Base-by-base conservation (phyloP, 345 rosid genomes). In the Pelargonium nanum region DNA sequence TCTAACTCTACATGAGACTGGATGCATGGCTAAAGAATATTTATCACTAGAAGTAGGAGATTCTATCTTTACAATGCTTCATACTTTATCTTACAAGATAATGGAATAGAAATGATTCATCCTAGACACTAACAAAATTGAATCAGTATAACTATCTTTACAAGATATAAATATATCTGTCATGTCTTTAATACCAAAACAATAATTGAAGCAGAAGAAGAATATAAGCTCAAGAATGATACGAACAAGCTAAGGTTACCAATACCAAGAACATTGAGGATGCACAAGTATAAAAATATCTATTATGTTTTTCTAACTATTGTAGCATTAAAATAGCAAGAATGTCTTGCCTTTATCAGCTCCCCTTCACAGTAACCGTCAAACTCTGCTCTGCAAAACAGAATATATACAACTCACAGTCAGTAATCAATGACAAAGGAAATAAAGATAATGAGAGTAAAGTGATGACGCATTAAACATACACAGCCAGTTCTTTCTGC, bases 331-430 rank as follows among this genome's bases (percentile, higher is more conserved):
- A 28, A 12, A 26, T 17, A 50, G 52, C 40, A 55, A 22, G 53
- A 26, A 16, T 51, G 32, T 24, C 53, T 58, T 79, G 85, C 98
- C 95, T 88, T 91, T 58, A 91, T 86, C 28, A 91, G 85, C 78
- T 88, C 98, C 55, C 90, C 98, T 82, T 83, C 89, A 69, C 98
- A 88, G 61, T 91, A 88, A 71, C 98, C 96, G 80, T 91, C 96
- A 72, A 91, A 88, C 65, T 91, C 96, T 23, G 95, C 87, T 60
- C 98, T 91, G 87, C 51, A 83, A 66, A 32, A 26, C 16, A 48
- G n/a, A 71, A 73, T 26, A 60, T 58, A 32, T 68, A 54, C 50
- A 45, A 4, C 60, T n/a, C 13, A 21, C 50, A 52, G 22, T 56
- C n/a, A 61, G 55, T 55, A 72, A 52, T 57, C 67, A 70, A 70